phyloP scores from a whole-genome alignment of 108 stramenopile species.

The Skeletonema tropicum region DNA sequence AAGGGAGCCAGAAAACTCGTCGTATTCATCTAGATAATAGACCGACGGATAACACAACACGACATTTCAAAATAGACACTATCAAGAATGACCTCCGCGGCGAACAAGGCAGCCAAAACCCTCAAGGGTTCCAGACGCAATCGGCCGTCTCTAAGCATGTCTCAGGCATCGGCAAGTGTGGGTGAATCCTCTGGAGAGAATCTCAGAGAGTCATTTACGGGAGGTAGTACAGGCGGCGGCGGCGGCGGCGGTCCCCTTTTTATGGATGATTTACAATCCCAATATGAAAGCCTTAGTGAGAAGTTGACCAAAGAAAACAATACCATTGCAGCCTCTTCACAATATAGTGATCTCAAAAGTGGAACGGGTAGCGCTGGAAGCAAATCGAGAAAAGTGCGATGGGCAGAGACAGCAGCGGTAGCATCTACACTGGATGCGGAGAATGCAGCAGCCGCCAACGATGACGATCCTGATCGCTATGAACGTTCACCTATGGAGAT shows the following conservation, averaged over 20 bases:
- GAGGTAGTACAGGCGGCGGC: not conserved
- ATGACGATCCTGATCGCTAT: slow-evolving; percentile 2
- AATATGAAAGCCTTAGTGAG: slow-evolving; percentile 38
- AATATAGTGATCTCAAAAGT: not conserved
- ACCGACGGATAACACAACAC: too few relatives aligned
- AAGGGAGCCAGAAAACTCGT: too few relatives aligned
- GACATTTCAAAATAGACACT: not conserved
- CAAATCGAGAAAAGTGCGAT: slow-evolving; percentile 29
- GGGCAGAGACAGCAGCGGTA: slow-evolving; percentile 30
- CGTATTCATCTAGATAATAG: too few relatives aligned
- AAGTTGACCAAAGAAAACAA: slow-evolving; percentile 20
- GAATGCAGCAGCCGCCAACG: slow-evolving; percentile 25
- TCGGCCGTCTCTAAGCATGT: slow-evolving; percentile 36
- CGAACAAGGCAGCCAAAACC: slow-evolving; percentile 29
- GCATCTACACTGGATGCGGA: slow-evolving; percentile 45
- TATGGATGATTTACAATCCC: slow-evolving; percentile 25
- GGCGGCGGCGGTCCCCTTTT: slow-evolving; percentile 11
- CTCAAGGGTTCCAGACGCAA: slow-evolving; percentile 38
- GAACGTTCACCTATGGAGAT: slow-evolving; percentile 26
- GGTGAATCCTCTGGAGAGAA: not conserved
- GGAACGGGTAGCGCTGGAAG: not conserved
- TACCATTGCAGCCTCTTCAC: not conserved
- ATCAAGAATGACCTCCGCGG: slow-evolving; percentile 38
- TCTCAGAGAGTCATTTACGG: not conserved
- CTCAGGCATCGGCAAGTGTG: slow-evolving; percentile 10